Percentiles rank a stretch among this genome's conserved stretches.
These are phyloP conservation scores for Ogataea degrootiae DNA, from an alignment of 805 yeast species.

Conservation along the genomic window DNA sequence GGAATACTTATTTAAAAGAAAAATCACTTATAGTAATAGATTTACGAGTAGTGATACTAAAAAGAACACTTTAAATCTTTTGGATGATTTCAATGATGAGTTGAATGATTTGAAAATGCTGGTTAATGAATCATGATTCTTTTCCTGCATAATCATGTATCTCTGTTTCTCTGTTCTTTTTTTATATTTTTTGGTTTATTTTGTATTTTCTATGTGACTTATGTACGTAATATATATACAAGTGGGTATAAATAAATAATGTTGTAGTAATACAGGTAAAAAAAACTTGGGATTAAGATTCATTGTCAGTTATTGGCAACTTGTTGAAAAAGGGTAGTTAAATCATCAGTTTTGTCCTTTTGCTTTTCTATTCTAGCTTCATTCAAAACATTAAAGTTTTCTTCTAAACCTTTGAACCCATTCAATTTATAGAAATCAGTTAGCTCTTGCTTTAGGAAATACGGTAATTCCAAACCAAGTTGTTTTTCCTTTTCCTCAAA, in stretches of 20 bases:
- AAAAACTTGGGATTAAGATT: too few species aligned
- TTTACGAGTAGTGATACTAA: neutral
- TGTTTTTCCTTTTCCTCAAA: constrained; percentile 25
- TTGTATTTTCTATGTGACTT: too few species aligned
- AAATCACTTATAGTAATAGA: constrained; percentile 15
- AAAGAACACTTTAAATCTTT: constrained; percentile 17
- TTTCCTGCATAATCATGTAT: too few species aligned
- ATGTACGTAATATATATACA: too few species aligned
- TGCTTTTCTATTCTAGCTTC: constrained; percentile 15
- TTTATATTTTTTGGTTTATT: too few species aligned
- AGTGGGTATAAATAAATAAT: too few species aligned
- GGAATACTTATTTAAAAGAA: constrained; percentile 27
- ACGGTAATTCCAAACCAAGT: constrained; percentile 26
- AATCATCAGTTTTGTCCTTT: constrained; percentile 1
- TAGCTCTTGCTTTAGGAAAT: constrained; percentile 24
- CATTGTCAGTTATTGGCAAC: neutral
- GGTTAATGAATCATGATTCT: too few species aligned
- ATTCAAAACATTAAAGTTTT: constrained; percentile 21
- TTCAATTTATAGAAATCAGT: constrained; percentile 17
- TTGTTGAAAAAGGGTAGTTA: neutral
- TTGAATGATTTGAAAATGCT: constrained; percentile 1
- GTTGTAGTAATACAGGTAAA: too few species aligned
- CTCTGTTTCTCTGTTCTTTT: too few species aligned
- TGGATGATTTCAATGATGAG: constrained; percentile 25
- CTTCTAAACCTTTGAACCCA: constrained; percentile 20